phyloP scores from a whole-genome alignment of 1,284 basidiomycete genomes.

The Rhodotorula sp. region DNA sequence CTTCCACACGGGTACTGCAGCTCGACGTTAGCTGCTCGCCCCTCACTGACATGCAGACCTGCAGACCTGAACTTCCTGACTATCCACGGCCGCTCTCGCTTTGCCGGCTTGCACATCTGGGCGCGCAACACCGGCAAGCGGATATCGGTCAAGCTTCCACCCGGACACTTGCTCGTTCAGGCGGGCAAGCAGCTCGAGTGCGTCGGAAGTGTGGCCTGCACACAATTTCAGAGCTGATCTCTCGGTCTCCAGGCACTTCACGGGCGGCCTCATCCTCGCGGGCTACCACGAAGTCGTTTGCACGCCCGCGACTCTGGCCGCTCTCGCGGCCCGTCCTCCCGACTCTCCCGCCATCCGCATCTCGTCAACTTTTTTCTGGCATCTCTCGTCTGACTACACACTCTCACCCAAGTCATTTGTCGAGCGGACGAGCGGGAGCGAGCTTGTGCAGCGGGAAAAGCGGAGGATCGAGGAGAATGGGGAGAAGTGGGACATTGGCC shows the following conservation, averaged over 20 bases:
- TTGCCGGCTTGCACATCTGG: constrained; percentile 83
- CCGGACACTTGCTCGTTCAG: constrained; percentile 64
- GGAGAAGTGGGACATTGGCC: constrained; percentile 53
- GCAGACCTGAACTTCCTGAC: constrained; percentile 65
- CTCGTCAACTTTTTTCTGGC: constrained; percentile 92
- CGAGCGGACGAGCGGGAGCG: background rate
- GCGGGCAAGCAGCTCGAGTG: constrained; percentile 84
- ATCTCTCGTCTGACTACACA: constrained; percentile 75
- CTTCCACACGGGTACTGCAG: constrained; percentile 69
- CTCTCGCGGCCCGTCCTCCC: constrained; percentile 62
- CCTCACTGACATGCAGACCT: constrained; percentile 46
- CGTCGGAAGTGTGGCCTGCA: background rate
- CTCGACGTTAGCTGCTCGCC: constrained; percentile 50
- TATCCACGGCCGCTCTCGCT: constrained; percentile 84
- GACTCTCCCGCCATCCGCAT: constrained; percentile 68
- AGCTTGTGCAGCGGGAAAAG: constrained; percentile 46
- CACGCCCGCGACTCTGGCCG: constrained; percentile 69
- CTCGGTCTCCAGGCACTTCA: constrained; percentile 59
- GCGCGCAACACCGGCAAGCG: constrained; percentile 84
- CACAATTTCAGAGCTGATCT: background rate
- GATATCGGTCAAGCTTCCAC: constrained; percentile 75
- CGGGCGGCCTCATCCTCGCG: constrained; percentile 77
- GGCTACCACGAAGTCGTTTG: constrained; percentile 87
- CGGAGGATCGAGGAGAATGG: constrained; percentile 52
- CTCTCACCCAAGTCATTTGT: constrained; percentile 9